phyloP scores from a whole-genome alignment of 306 rosid genomes.

The Trifolium repens region DNA sequence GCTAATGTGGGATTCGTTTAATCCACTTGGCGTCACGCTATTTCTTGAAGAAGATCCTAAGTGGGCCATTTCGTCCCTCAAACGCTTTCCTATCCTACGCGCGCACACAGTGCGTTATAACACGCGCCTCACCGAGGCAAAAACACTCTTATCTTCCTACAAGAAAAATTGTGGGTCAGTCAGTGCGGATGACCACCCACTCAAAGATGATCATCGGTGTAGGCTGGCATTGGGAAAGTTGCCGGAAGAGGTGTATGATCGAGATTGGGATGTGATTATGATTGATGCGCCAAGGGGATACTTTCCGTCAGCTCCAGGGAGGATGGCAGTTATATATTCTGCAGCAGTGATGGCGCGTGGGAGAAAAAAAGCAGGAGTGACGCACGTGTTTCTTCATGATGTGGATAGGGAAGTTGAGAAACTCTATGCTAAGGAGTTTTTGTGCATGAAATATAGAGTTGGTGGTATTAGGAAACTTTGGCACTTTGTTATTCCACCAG shows the following conservation, averaged over 20 bases:
- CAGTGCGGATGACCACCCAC: background rate
- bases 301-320: constrained; percentile 60
- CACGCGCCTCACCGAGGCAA: constrained; percentile 65
- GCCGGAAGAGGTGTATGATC: constrained; percentile 59
- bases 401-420: constrained; percentile 75
- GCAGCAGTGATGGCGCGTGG: constrained; percentile 84
- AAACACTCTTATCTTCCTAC: constrained; percentile 49
- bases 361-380: constrained; percentile 65
- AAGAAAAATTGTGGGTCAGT: constrained; percentile 41
- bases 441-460: constrained; percentile 73
- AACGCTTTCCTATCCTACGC: constrained; percentile 58
- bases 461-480: constrained; percentile 72
- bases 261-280: constrained; percentile 89
- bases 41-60: constrained; percentile 82
- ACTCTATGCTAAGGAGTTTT: constrained; percentile 62
- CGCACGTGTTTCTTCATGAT: constrained; percentile 86
- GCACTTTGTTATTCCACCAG: constrained; percentile 76
- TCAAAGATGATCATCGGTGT: constrained; percentile 52
- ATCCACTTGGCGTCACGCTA: constrained; percentile 75
- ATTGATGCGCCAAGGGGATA: constrained; percentile 84
- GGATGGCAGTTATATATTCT: constrained; percentile 83
- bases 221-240: constrained; percentile 56
- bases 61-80: constrained; percentile 62
- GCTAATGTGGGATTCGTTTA: constrained; percentile 86
- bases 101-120: constrained; percentile 54